Evolutionary conservation across 2,329 filamentous ascomycete genomes (phyloP).

Genomic region (Cryphonectria parasitica): DNA sequence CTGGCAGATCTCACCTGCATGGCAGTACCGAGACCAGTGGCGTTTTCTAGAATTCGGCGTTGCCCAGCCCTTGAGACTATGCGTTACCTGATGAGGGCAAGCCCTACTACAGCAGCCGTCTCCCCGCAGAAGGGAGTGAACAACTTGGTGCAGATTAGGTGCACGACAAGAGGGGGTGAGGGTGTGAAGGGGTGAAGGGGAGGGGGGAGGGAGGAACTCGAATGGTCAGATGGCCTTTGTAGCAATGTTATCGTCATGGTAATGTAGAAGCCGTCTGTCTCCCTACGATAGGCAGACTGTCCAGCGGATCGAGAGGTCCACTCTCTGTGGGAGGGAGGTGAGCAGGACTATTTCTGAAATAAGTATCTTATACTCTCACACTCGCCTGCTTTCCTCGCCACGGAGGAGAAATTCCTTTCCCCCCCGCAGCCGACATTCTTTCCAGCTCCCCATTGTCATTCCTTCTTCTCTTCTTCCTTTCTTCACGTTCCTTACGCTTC

Average conservation of each 20-base stretch:
- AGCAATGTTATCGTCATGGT: conserved; percentile 2
- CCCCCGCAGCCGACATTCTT: conserved; percentile 19
- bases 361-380: conserved; percentile 16
- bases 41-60: conserved; percentile 10
- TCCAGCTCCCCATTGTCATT: conserved; percentile 25
- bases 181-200: not conserved
- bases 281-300: not conserved
- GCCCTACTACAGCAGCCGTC: not conserved
- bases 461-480: conserved; percentile 27
- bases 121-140: conserved; percentile 10
- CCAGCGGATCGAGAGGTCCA: not conserved
- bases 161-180: not conserved
- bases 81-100: conserved; percentile 20
- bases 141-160: not conserved
- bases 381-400: conserved; percentile 11
- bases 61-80: conserved; percentile 25
- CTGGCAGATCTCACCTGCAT: conserved; percentile 14
- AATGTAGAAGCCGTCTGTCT: not conserved
- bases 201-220: not conserved
- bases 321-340: not conserved
- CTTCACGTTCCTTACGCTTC: conserved; percentile 47
- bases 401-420: not conserved
- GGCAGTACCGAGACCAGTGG: conserved; percentile 19
- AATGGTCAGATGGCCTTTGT: not conserved
- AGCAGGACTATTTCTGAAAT: not conserved